A percentile compares a stretch with the other conserved stretches of the same genome.
Evolutionary conservation across 108 stramenopile genomes (phyloP).

Genomic region (Nitzschia sp.): DNA sequence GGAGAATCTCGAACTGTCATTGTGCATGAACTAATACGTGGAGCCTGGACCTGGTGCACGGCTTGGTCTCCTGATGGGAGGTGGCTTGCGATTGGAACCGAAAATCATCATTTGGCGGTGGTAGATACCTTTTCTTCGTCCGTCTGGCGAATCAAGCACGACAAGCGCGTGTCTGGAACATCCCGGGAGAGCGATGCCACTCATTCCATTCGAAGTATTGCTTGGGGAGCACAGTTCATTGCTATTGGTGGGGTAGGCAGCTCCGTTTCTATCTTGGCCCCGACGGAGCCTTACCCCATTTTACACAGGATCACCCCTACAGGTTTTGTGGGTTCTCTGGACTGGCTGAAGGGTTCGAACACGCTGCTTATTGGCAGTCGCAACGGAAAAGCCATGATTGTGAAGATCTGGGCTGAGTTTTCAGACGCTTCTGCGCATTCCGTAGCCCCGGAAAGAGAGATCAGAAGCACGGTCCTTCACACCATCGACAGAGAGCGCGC

Average conservation of each 20-base stretch:
- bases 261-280: constrained; percentile 68
- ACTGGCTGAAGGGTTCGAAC: constrained; percentile 54
- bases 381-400: constrained; percentile 51
- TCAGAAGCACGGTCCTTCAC: constrained; percentile 48
- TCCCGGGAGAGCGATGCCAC: constrained; percentile 41
- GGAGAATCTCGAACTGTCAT: constrained; percentile 47
- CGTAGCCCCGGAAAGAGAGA: constrained; percentile 8
- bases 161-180: constrained; percentile 36
- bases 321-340: constrained; percentile 64
- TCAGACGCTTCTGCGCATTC: constrained; percentile 2
- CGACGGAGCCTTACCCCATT: constrained; percentile 54
- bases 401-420: constrained; percentile 39
- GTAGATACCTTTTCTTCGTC: constrained; percentile 50
- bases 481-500: constrained; percentile 45
- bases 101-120: constrained; percentile 69
- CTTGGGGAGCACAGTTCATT: constrained; percentile 67
- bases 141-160: constrained; percentile 65
- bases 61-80: constrained; percentile 77
- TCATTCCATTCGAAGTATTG: constrained; percentile 68
- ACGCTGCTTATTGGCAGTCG: constrained; percentile 67
- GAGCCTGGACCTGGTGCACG: constrained; percentile 61
- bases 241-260: constrained; percentile 72
- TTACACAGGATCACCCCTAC: constrained; percentile 55
- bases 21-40: constrained; percentile 52
- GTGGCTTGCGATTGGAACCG: constrained; percentile 65